Conservation (phyloP, 23 red algal genomes). For the Gracilariopsis chorda region DNA sequence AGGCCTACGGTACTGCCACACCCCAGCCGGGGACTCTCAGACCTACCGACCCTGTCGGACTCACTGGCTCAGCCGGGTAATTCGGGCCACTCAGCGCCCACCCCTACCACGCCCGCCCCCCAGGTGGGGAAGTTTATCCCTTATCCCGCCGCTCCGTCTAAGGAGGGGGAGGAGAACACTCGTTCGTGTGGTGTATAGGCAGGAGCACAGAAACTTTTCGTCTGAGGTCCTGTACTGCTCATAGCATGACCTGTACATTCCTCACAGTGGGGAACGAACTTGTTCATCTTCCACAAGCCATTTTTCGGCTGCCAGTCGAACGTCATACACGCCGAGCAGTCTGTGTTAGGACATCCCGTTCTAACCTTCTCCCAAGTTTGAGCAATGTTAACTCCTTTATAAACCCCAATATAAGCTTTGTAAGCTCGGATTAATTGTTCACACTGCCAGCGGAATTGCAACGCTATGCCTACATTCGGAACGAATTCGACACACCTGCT, state of each 20-base stretch:
- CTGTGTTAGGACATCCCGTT: not conserved
- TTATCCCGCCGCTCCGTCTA: too few species aligned
- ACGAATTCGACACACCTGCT: conserved; percentile 17
- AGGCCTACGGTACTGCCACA: too few species aligned
- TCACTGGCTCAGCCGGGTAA: too few species aligned
- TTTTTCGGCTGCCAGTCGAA: not conserved
- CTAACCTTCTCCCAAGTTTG: conserved; percentile 32
- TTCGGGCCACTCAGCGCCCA: too few species aligned
- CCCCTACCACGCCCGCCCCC: too few species aligned
- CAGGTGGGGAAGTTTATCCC: too few species aligned
- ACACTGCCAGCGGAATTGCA: conserved; percentile 28
- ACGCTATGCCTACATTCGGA: not conserved
- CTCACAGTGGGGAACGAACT: not conserved
- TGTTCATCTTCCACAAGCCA: conserved; percentile 32
- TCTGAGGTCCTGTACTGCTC: not conserved
- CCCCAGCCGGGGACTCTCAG: too few species aligned
- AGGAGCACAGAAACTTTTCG: not conserved
- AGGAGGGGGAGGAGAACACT: too few species aligned
- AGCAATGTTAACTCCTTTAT: not conserved
- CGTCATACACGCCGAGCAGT: not conserved
- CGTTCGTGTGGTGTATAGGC: conserved; percentile 4
- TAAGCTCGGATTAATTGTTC: conserved; percentile 44
- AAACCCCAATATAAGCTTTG: not conserved
- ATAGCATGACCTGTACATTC: conserved; percentile 11
- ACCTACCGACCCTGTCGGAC: too few species aligned